Base-by-base conservation (phyloP, 306 rosid genomes). In the Datisca glomerata region DNA sequence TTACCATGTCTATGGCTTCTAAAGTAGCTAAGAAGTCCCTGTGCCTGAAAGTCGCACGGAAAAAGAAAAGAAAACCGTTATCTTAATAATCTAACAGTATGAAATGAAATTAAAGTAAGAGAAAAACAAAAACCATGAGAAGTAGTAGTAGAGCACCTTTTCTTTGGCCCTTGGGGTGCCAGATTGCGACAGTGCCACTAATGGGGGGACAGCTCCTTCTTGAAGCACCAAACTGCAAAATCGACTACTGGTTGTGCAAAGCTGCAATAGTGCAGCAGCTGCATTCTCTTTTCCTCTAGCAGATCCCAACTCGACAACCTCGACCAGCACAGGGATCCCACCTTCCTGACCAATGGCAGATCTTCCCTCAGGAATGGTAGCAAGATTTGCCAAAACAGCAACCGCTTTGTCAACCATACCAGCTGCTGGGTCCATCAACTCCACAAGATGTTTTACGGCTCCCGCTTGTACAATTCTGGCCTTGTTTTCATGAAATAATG, bases 321-420 rank as follows among this genome's bases (percentile, higher is more conserved):
- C 98, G 1, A 91, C 98, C 32, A 91, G 66, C 54, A 73, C 96
- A 12, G 96, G 92, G 46, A 91, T 91, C 59, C 98, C 98, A 40
- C 69, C 73, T 67, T 73, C 96, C 61, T 43, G 65, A 47, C 96
- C 98, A 65, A 85, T 91, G 18, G 98, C 98, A 10, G 56, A 43
- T 61, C 87, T 71, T 51, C 98, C 98, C 72, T 91, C 96, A 0
- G 70, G 85, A 51, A 91, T 78, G 12, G 98, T 84, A 1, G 98
- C 89, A 17, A 91, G 96, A 60, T 91, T 91, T 43, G 98, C 98
- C 58, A 91, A 56, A 45, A 84, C 98, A 32, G 98, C 98, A 39
- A 91, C 98, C 32, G 96, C 98, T 72, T 91, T 91, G 70, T 91
- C 98, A 59, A 85, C 96, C 96, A 91, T 91, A 44, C 98, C 98